Base-by-base conservation (phyloP, 1,284 basidiomycete genomes). In the Cutaneotrichosporon cyanovorans region DNA sequence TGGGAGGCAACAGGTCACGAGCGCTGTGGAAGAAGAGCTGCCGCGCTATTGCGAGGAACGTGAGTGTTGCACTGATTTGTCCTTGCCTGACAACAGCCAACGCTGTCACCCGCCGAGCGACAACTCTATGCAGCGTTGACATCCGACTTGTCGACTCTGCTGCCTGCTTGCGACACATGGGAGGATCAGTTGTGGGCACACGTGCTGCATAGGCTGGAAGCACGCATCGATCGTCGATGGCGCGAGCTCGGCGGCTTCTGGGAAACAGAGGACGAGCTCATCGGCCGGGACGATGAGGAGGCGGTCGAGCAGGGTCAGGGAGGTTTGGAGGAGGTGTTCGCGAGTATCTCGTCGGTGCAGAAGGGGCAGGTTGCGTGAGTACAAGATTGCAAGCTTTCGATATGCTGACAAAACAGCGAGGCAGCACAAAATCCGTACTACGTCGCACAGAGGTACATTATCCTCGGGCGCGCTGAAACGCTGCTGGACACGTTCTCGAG, bases 131-230 rank as follows among this genome's bases (percentile, higher is more conserved):
- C 91, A 0, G 82, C 89, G 0, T 78, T 98, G 7, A 83, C 84
- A 0, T 91, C 91, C 4, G 90, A 93, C 5, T 79, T 87, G 0
- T 75, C 75, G 6, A 77, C 89, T 7, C 81, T 97, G 10, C 62
- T 78, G 3, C 78, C 82, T 0, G 83, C 86, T 4, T 92, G 89
- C 62, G 74, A 82, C 30, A 85, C 83, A 21, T 99, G 92, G 91
- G 85, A 92, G 65, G 93, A 98, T 63, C 82, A 90, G 56, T 76
- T 97, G 0, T 99, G 93, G 95, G 88, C 87, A 1, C 83, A 89
- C 57, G 76, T 93, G 48, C 84, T 84, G 59, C 77, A 90, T 37
- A 76, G 89, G 25, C 85, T 89, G 57, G 91, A 97, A 67, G 82
- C 55, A 15, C 51, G 66, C 37, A 50, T 73, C 37, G 70, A 72